Base-by-base conservation (phyloP, 441 rosid genomes). In the Pelargonium australe region DNA sequence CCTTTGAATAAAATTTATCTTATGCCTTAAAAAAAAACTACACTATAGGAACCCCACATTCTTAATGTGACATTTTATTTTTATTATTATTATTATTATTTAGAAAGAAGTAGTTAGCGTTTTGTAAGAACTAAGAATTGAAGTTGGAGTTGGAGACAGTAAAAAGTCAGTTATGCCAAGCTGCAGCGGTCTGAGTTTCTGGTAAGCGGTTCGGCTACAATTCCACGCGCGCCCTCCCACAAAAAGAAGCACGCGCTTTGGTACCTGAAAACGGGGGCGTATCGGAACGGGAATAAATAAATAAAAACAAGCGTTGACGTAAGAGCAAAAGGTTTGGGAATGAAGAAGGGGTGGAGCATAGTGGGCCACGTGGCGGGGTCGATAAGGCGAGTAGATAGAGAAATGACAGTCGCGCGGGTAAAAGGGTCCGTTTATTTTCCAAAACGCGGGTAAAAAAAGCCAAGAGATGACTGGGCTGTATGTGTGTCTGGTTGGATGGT, bases 401-500 rank as follows among this genome's bases (percentile, higher is more conserved):
- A 62, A 31, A 41, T 20, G 23, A 20, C 23, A 20, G 23, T 2
- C 9, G 37, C 47, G 2, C 7, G 41, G 17, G 4, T 63, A 10
- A 55, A 20, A 7, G 61, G 11, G 71, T 75, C 69, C 49, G 74
- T 62, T 62, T 63, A 23, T 34, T 5, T 68, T 66, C 66, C 17
- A 69, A 71, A 74, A 70, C 71, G 79, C 77, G 75, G 68, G 72
- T 55, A 53, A 61, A 53, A 58, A 28, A 28, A 28, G 4, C 60
- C 25, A 58, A 19, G 66, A 11, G 14, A 44, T 37, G 17, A 65
- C 65, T 19, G 70, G 43, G 5, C 7, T 28, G 34, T 40, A 8
- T 40, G 44, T 4, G 44, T 2, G 14, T 13, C 68, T 73, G 71
- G 43, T 69, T 64, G 75, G 76, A 69, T 74, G 81, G 82, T 71